Base-by-base conservation (phyloP, 495 filamentous ascomycete genomes). In the Aspergillus indologenus region DNA sequence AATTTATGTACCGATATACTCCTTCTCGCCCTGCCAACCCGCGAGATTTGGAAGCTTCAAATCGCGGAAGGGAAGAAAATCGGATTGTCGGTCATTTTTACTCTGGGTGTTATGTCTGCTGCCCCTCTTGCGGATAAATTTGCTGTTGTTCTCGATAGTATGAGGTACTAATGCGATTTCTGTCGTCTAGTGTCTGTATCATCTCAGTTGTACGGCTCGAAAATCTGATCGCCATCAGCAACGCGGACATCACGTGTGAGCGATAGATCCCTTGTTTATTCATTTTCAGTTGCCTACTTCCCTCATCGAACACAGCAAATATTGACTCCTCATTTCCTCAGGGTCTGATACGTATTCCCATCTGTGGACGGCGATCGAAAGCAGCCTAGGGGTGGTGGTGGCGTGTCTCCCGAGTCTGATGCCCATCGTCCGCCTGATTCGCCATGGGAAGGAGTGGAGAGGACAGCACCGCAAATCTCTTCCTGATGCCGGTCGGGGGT, bases 291-390 rank as follows among this genome's bases (percentile, higher is more conserved):
- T n/a, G n/a, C n/a, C n/a, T n/a, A n/a, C n/a, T n/a, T n/a, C n/a
- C n/a, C n/a, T n/a, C n/a, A n/a, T n/a, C n/a, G n/a, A n/a, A n/a
- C n/a, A n/a, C n/a, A n/a, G n/a, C n/a, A 12, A 26, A 12, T 22
- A 17, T 9, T 50, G 11, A 21, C 6, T 4, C n/a, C 9, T 22
- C 20, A n/a, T 12, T 47, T n/a, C 17, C 11, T 11, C 12, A 50
- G 47, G 47, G 47, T 50, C 47, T 11, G 47, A 50, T n/a, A 50
- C 47, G 9, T 50, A 50, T 24, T 50, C 47, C 22, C 47, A 50
- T 50, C 47, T 50, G 7, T 50, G 47, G 47, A 50, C 47, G 1
- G 47, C 47, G 21, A 50, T 50, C 22, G 47, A 50, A 50, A 50
- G 47, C 47, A 50, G 47, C 47, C 21, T 50, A 3, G 47, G 47